Base-by-base conservation (phyloP, 768 basidiomycete genomes). In the Melanogaster broomeanus region DNA sequence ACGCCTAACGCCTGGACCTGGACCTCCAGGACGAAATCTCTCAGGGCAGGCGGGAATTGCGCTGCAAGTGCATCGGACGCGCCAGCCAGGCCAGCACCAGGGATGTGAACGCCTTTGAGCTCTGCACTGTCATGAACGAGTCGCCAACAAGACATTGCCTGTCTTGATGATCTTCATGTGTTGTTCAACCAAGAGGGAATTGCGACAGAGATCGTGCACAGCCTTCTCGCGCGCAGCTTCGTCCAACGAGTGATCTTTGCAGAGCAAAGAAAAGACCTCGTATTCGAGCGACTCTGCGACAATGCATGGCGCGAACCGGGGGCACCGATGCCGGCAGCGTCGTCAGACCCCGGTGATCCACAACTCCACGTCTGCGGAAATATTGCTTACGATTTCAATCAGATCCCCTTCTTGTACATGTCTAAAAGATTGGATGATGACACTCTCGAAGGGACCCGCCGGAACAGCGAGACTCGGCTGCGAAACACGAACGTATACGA, bases 271-370 rank as follows among this genome's bases (percentile, higher is more conserved):
- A 21, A 56, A 68, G 2, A 64, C 62, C 27, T 55, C 57, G 41
- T 63, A 68, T 30, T 66, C 66, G 11, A 62, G 63, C 4, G 64
- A 67, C 21, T 67, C 66, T 8, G 66, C 64, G 4, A 65, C 58
- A 4, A 67, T 45, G 44, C 66, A 67, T 0, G 67, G 61, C 2
- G 64, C 61, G 19, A 68, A 30, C 66, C 66, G 13, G 68, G 57
- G 16, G 66, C 66, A 11, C 64, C 66, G 15, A 68, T 67, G 25
- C 66, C 66, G 39, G 53, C 64, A 2, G 66, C 60, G 25, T 68
- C 58, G 33, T 67, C 66, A 28, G n/a, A 68, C 66, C 6, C 64
- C 64, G 3, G 57, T 63, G 45, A 67, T 58, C 66, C 66, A 67
- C 3, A 67, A 18, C 21, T 67, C 66, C 2, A 59, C 57, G 22